Percentiles rank a stretch among this genome's conserved stretches.
Conservation (phyloP, 1,284 basidiomycete genomes). For the Ganoderma sp. region DNA sequence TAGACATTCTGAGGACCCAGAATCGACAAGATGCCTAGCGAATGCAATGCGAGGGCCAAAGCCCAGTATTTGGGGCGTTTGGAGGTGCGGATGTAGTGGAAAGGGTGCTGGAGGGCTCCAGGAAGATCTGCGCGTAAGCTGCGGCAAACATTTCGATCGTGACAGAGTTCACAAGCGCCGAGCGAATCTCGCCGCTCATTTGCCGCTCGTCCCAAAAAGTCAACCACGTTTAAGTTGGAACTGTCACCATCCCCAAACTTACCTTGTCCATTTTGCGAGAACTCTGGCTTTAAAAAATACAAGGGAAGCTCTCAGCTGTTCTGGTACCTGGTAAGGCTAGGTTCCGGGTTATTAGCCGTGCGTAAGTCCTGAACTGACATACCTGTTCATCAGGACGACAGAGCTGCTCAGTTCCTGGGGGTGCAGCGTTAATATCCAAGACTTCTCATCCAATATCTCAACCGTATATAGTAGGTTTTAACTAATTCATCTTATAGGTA, state of each 20-base stretch:
- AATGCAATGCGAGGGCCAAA: not conserved
- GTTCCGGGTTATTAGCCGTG: not conserved
- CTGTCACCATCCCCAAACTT: not conserved
- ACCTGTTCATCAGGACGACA: not conserved
- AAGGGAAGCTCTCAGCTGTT: too few relatives aligned
- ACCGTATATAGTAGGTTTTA: not conserved
- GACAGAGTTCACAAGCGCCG: not conserved
- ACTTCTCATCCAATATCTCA: not conserved
- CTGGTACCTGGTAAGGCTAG: not conserved
- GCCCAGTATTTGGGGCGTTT: not conserved
- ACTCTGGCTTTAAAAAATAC: not conserved
- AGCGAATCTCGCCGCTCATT: not conserved
- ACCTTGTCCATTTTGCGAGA: not conserved
- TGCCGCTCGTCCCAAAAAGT: not conserved
- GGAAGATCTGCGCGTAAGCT: not conserved
- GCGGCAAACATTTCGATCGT: not conserved
- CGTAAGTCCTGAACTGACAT: not conserved
- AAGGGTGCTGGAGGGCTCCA: not conserved
- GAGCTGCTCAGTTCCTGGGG: too few relatives aligned
- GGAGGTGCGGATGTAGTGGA: not conserved
- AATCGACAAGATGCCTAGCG: not conserved
- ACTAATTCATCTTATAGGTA: not conserved
- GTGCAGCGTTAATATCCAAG: too few relatives aligned
- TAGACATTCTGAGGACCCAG: slow-evolving; percentile 13
- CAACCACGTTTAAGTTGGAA: not conserved